Evolutionary conservation across 805 yeast genomes (phyloP).

Genomic region (Clavispora santaluciae): DNA sequence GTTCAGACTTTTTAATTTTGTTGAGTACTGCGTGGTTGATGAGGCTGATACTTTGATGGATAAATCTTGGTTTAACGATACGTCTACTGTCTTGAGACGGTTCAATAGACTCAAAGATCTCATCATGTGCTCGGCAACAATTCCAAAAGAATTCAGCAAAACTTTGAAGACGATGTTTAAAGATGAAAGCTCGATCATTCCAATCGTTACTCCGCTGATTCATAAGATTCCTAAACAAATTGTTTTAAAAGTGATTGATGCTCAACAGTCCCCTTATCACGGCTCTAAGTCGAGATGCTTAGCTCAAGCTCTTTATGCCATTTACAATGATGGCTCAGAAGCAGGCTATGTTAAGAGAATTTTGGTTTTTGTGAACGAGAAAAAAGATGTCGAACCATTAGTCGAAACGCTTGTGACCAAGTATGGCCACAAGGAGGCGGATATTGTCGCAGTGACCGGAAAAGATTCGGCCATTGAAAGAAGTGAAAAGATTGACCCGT

Average conservation of each 20-base stretch:
- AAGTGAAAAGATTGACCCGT: conserved; percentile 49
- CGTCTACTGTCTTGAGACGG: conserved; percentile 52
- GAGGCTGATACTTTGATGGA: conserved; percentile 95
- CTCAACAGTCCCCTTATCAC: conserved; percentile 70
- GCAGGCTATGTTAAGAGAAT: conserved; percentile 70
- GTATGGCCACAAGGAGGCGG: conserved; percentile 33
- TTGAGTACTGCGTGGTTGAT: conserved; percentile 68
- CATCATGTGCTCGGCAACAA: conserved; percentile 84
- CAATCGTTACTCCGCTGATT: conserved; percentile 73
- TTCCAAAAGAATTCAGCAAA: conserved; percentile 71
- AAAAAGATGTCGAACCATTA: conserved; percentile 55
- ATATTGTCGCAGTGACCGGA: conserved; percentile 65
- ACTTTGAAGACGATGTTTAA: conserved; percentile 61
- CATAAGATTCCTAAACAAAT: conserved; percentile 81
- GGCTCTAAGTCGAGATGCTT: conserved; percentile 81
- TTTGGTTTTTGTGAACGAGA: conserved; percentile 78
- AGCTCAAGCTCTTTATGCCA: conserved; percentile 84
- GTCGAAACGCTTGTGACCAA: conserved; percentile 47
- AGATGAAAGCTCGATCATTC: conserved; percentile 39
- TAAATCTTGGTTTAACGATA: conserved; percentile 65
- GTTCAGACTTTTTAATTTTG: conserved; percentile 37
- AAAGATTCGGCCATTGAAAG: conserved; percentile 60
- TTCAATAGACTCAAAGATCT: conserved; percentile 52
- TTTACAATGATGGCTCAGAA: conserved; percentile 80
- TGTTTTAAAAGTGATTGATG: conserved; percentile 70